These are phyloP conservation scores for Phyllosticta citriasiana DNA, from an alignment of 2,329 filamentous ascomycete genomes.

Conservation along the genomic window DNA sequence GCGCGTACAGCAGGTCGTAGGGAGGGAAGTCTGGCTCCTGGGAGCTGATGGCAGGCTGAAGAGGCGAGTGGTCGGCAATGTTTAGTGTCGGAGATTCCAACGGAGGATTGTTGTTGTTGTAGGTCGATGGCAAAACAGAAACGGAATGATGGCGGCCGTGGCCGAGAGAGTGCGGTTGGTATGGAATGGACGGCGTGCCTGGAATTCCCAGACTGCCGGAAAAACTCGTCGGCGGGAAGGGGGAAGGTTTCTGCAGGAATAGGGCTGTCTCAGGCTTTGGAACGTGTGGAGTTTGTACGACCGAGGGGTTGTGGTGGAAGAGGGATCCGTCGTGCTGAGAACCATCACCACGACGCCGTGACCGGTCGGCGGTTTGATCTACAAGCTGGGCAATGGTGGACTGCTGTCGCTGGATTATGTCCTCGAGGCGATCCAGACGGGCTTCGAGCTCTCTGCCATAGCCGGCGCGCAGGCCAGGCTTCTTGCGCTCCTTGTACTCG, in stretches of 20 bases:
- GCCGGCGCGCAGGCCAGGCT: slow-evolving; percentile 52
- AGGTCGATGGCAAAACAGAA: slow-evolving; percentile 13
- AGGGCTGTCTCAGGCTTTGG: slow-evolving; percentile 35
- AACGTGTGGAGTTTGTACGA: slow-evolving; percentile 29
- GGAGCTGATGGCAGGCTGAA: slow-evolving; percentile 16
- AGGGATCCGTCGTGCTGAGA: slow-evolving; percentile 22
- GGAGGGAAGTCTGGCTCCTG: slow-evolving; percentile 43
- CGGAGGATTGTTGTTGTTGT: slow-evolving; percentile 28
- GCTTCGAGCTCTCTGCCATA: slow-evolving; percentile 54
- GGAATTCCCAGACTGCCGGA: slow-evolving; percentile 12
- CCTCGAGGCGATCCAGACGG: slow-evolving; percentile 41
- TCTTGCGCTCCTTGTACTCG: slow-evolving; percentile 62
- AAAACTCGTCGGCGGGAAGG: slow-evolving; percentile 24
- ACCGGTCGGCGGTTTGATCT: slow-evolving; percentile 11
- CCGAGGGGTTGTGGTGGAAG: slow-evolving; percentile 24
- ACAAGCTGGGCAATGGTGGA: slow-evolving; percentile 36
- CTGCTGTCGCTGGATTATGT: slow-evolving; percentile 35
- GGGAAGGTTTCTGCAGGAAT: slow-evolving; percentile 35
- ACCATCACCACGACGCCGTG: slow-evolving; percentile 13
- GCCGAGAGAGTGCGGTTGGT: slow-evolving; percentile 8
- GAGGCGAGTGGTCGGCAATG: slow-evolving; percentile 30
- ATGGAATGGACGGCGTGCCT: slow-evolving; percentile 7
- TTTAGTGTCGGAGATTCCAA: slow-evolving; percentile 51
- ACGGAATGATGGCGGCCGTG: slow-evolving; percentile 11
- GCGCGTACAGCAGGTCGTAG: slow-evolving; percentile 49